A percentile compares a stretch with the other conserved stretches of the same genome.
These are phyloP conservation scores for Sporisorium exsertum DNA, from an alignment of 1,284 basidiomycete genomes.

Conservation along the genomic window DNA sequence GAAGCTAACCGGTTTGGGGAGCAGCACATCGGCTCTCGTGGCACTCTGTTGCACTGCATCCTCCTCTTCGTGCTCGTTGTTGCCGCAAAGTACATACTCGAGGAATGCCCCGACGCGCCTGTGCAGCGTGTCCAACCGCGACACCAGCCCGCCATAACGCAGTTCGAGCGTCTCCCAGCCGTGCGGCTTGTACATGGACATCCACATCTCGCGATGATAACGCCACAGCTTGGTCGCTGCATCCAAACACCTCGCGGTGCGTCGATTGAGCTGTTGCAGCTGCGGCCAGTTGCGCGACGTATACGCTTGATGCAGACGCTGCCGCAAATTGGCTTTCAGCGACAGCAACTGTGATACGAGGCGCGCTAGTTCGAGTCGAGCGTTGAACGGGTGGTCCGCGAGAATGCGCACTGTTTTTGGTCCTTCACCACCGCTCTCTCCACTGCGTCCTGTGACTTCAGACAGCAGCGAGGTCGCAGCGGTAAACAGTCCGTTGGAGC, in stretches of 20 bases:
- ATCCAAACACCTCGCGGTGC: slow-evolving; percentile 28
- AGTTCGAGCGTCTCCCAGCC: slow-evolving; percentile 70
- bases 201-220: slow-evolving; percentile 68
- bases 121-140: slow-evolving; percentile 68
- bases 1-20: slow-evolving; percentile 19
- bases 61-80: not conserved
- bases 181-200: slow-evolving; percentile 65
- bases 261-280: slow-evolving; percentile 33
- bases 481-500: not conserved
- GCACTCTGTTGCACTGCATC: slow-evolving; percentile 10
- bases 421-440: not conserved
- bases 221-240: slow-evolving; percentile 59
- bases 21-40: slow-evolving; percentile 21
- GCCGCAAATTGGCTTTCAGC: slow-evolving; percentile 52
- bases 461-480: slow-evolving; percentile 22
- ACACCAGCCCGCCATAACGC: slow-evolving; percentile 68
- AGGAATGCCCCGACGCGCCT: slow-evolving; percentile 44
- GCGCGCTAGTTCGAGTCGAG: slow-evolving; percentile 47
- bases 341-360: slow-evolving; percentile 48
- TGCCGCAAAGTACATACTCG: slow-evolving; percentile 20
- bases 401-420: slow-evolving; percentile 27
- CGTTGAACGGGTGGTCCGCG: slow-evolving; percentile 58
- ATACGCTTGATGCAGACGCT: slow-evolving; percentile 55
- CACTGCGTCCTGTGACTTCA: not conserved
- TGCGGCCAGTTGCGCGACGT: slow-evolving; percentile 44